phyloP scores from a whole-genome alignment of 371 early-diverging fungal species.

The Mortierella sp. region DNA sequence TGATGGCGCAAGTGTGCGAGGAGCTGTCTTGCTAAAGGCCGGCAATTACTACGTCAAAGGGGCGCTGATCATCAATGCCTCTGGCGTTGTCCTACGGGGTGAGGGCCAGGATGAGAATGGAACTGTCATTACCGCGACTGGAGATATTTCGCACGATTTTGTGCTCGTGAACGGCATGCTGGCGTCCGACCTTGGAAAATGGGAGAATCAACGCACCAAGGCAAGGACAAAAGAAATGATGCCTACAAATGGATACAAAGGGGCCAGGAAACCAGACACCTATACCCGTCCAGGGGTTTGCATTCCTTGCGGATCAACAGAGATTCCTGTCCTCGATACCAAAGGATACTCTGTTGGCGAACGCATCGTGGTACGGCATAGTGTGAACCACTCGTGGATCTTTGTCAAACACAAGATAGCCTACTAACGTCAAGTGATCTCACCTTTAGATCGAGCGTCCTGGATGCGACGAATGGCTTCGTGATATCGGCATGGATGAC shows the following conservation, averaged over 20 bases:
- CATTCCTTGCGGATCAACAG: constrained; percentile 30
- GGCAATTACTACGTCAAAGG: constrained; percentile 47
- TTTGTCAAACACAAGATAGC: background rate
- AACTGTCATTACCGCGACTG: constrained; percentile 42
- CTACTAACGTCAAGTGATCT: no score
- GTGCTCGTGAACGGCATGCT: constrained; percentile 50
- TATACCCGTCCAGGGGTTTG: constrained; percentile 19
- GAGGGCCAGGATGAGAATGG: constrained; percentile 46
- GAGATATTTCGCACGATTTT: constrained; percentile 43
- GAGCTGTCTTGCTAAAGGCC: constrained; percentile 42
- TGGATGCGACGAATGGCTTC: constrained; percentile 43
- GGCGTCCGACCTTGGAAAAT: constrained; percentile 37
- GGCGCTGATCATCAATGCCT: constrained; percentile 40
- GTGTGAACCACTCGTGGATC: no score
- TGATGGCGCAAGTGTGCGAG: constrained; percentile 43
- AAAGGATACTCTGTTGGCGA: constrained; percentile 45
- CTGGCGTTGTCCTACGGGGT: constrained; percentile 43
- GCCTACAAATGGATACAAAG: constrained; percentile 47
- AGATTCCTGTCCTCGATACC: constrained; percentile 35
- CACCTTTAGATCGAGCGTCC: constrained; percentile 44
- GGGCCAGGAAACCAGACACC: constrained; percentile 32
- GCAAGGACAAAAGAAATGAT: constrained; percentile 44
- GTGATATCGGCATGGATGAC: constrained; percentile 40
- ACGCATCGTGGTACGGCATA: constrained; percentile 34
- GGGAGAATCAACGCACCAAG: constrained; percentile 33